A percentile compares a stretch with the other conserved stretches of the same genome.
Conservation (phyloP, 441 rosid genomes). For the Pelargonium myrrhifolium region DNA sequence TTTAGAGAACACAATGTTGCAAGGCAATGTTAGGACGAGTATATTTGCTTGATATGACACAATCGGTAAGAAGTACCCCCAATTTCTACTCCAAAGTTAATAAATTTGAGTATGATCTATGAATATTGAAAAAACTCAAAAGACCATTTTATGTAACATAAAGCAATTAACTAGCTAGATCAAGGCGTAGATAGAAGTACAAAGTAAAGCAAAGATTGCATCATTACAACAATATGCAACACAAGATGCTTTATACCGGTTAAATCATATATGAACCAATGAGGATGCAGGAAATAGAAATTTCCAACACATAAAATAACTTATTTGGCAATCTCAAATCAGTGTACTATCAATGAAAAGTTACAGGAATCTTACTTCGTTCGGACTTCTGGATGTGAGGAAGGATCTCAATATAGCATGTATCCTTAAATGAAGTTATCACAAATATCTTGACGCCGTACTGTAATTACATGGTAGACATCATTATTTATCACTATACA, state of each 20-base stretch:
- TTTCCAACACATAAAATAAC: too few species aligned
- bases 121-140: neutral
- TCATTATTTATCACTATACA: neutral
- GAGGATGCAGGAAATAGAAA: too few species aligned
- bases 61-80: neutral
- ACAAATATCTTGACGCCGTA: conserved; percentile 57
- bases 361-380: conserved; percentile 33
- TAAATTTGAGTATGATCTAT: too few species aligned
- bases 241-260: too few species aligned
- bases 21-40: neutral
- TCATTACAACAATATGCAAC: too few species aligned
- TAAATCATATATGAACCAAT: too few species aligned
- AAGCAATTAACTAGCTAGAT: too few species aligned
- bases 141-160: neutral
- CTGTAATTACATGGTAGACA: conserved; percentile 1
- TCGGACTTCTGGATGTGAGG: conserved; percentile 42
- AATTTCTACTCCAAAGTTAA: too few species aligned
- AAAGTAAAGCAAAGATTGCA: too few species aligned
- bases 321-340: neutral
- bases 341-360: neutral
- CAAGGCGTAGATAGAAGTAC: too few species aligned
- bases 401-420: conserved; percentile 66
- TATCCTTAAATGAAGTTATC: conserved; percentile 70
- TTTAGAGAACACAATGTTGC: neutral
- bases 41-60: neutral